Conservation (phyloP, 805 yeast genomes). For the Metschnikowia arizonensis region DNA sequence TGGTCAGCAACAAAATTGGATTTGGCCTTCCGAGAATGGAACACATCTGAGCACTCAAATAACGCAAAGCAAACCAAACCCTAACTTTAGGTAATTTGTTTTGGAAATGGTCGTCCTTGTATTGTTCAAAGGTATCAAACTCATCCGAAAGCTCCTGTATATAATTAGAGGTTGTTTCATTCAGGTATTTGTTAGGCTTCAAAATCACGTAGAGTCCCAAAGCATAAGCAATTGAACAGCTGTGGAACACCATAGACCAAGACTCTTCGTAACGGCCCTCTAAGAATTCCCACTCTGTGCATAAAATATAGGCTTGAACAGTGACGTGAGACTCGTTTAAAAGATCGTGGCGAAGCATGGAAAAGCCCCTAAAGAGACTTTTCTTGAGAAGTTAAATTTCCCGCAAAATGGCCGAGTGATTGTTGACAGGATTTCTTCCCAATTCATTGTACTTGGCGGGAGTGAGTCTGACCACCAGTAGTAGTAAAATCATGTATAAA, state of each 20-base stretch:
- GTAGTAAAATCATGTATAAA: constrained; percentile 41
- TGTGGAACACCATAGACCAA: constrained; percentile 49
- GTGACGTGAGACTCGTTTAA: constrained; percentile 46
- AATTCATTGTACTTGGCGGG: constrained; percentile 24
- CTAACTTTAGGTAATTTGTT: constrained; percentile 35
- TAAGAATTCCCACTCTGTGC: constrained; percentile 48
- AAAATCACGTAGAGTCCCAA: constrained; percentile 49
- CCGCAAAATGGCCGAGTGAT: constrained; percentile 20
- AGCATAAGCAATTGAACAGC: constrained; percentile 48
- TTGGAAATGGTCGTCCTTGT: constrained; percentile 27
- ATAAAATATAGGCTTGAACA: constrained; percentile 46
- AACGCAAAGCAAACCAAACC: constrained; percentile 49
- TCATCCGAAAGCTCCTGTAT: background rate
- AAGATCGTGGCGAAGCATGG: constrained; percentile 44
- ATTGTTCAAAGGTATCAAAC: constrained; percentile 21
- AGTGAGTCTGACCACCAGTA: constrained; percentile 35
- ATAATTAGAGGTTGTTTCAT: background rate
- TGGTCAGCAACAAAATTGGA: constrained; percentile 42
- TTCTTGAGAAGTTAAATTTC: constrained; percentile 18
- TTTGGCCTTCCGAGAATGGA: constrained; percentile 52
- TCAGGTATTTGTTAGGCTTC: constrained; percentile 11
- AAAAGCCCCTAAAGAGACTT: constrained; percentile 38
- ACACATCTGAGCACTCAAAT: constrained; percentile 46
- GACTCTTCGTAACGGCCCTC: constrained; percentile 48
- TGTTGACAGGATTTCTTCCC: constrained; percentile 7